Percentiles rank a stretch among this genome's conserved stretches.
phyloP scores from a whole-genome alignment of 495 filamentous ascomycete species.

The Tuber borchii region DNA sequence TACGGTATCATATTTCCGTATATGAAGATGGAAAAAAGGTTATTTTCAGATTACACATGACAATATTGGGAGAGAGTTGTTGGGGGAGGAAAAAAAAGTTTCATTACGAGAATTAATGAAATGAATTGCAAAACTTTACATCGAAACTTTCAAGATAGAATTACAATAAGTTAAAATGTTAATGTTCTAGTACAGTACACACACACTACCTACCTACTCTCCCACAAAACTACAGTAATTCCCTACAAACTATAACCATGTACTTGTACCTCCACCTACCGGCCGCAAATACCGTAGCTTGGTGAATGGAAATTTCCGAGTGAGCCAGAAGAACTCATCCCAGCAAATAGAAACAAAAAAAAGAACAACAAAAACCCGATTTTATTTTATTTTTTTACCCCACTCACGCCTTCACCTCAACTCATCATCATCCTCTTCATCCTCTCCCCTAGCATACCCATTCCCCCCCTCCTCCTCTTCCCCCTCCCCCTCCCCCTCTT shows the following conservation, averaged over 20 bases:
- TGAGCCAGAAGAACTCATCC: neutral
- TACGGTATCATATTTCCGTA: neutral
- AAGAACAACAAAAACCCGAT: no score
- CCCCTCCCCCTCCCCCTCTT: neutral
- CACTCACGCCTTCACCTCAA: neutral
- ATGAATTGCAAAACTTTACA: neutral
- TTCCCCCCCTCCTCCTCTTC: neutral
- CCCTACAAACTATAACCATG: neutral
- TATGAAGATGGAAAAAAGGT: neutral
- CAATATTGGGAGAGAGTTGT: no score
- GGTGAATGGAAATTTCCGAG: neutral
- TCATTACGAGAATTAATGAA: neutral
- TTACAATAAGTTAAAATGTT: neutral
- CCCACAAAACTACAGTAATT: neutral
- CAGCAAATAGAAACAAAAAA: neutral
- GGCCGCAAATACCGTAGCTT: neutral
- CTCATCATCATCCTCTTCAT: neutral
- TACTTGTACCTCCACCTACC: neutral
- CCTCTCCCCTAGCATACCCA: neutral
- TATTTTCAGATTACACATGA: neutral
- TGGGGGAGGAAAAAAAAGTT: neutral
- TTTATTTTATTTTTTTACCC: neutral
- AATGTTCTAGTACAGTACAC: neutral
- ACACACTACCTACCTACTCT: neutral
- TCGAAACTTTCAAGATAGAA: neutral